Percentiles rank a stretch among this genome's conserved stretches.
Conservation (phyloP, 495 filamentous ascomycete genomes). For the Aspergillus indologenus region DNA sequence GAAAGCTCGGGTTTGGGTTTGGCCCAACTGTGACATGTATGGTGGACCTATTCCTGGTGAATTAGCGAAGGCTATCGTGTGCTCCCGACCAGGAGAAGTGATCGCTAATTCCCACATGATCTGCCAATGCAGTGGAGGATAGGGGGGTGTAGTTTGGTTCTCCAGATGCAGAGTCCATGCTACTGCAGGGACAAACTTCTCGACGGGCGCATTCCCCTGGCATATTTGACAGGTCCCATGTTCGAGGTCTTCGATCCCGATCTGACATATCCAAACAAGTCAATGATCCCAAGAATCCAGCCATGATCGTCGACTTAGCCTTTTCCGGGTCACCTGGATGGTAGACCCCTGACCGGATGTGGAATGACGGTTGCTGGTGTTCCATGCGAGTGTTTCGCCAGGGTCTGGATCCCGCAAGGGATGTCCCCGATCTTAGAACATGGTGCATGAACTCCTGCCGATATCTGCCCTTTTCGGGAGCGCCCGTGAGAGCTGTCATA, state of each 20-base stretch:
- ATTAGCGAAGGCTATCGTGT: background rate
- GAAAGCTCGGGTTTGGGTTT: background rate
- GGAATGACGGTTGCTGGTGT: background rate
- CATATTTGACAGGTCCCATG: background rate
- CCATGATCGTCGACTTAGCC: background rate
- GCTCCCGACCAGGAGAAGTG: background rate
- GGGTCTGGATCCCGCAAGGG: background rate
- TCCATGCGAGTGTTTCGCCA: background rate
- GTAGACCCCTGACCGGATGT: background rate
- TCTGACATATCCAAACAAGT: background rate
- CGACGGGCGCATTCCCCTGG: background rate
- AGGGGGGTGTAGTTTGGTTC: background rate
- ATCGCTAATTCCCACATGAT: background rate
- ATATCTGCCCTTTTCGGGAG: background rate
- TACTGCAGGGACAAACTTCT: no score
- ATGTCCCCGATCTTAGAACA: background rate
- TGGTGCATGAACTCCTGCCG: background rate
- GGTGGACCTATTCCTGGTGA: background rate
- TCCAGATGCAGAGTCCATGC: no score
- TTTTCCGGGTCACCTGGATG: background rate
- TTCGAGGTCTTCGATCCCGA: background rate
- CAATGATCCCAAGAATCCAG: background rate
- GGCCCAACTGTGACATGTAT: background rate
- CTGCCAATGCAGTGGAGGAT: background rate
- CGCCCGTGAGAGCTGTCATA: background rate